Percentiles rank a stretch among this genome's conserved stretches.
Evolutionary conservation across 148 eudicot genomes (phyloP).

Genomic region (Cornus controversa): DNA sequence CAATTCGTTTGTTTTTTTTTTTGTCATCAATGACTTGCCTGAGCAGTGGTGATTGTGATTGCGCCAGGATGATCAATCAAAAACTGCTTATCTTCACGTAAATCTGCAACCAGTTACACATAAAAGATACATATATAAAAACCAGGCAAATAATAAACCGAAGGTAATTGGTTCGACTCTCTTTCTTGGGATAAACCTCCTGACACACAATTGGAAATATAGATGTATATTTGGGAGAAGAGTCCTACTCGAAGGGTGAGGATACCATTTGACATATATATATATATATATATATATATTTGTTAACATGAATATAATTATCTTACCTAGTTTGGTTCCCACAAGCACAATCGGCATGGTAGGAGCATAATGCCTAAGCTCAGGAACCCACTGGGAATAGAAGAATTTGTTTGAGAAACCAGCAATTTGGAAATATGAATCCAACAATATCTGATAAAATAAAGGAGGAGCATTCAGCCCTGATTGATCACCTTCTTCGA

Average conservation of each 20-base stretch:
- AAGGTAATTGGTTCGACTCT: too few relatives aligned
- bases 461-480: not conserved
- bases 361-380: conserved; percentile 56
- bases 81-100: conserved; percentile 48
- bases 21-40: conserved; percentile 18
- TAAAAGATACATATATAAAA: too few relatives aligned
- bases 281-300: too few relatives aligned
- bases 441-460: too few relatives aligned
- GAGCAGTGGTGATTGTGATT: conserved; percentile 44
- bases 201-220: too few relatives aligned
- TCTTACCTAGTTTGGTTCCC: conserved; percentile 46
- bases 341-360: conserved; percentile 48
- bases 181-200: too few relatives aligned
- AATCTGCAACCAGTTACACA: conserved; percentile 22
- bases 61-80: conserved; percentile 47
- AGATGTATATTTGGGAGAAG: too few relatives aligned
- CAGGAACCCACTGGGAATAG: conserved; percentile 48
- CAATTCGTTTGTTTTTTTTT: too few relatives aligned
- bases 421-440: not conserved
- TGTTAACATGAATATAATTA: too few relatives aligned
- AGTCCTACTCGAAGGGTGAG: too few relatives aligned
- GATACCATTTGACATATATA: too few relatives aligned
- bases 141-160: not conserved
- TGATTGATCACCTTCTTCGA: conserved; percentile 27
- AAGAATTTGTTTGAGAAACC: not conserved